phyloP scores from a whole-genome alignment of 1,139 yeast species.

The Magnusiomyces magnusii region DNA sequence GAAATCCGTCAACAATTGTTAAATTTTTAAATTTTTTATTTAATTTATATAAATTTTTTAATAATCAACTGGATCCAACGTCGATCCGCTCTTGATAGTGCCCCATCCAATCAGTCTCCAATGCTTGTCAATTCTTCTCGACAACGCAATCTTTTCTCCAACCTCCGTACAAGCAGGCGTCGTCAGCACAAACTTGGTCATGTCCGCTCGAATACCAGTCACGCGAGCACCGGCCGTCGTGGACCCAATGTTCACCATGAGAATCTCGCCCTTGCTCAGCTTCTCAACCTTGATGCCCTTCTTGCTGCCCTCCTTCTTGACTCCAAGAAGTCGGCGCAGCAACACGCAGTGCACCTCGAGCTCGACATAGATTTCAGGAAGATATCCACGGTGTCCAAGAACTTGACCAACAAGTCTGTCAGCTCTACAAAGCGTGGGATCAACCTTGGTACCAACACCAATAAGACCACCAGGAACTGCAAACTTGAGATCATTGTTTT shows the following conservation, averaged over 20 bases:
- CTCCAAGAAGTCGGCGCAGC: constrained; percentile 95
- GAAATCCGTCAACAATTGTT: constrained; percentile 6
- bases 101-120: constrained; percentile 99
- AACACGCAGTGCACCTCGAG: constrained; percentile 96
- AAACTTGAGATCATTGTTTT: constrained; percentile 93
- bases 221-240: constrained; percentile 99
- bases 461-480: constrained; percentile 99
- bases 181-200: constrained; percentile 96
- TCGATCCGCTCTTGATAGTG: constrained; percentile 84
- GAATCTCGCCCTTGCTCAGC: constrained; percentile 87
- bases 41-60: no score
- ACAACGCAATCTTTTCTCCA: constrained; percentile 95
- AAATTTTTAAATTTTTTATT: neutral
- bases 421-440: constrained; percentile 98
- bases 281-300: constrained; percentile 96
- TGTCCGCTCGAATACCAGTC: constrained; percentile 96
- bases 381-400: constrained; percentile 92
- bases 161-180: constrained; percentile 99
- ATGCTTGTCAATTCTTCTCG: constrained; percentile 99
- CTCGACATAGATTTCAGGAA: constrained; percentile 95
- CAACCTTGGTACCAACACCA: constrained; percentile 99
- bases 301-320: constrained; percentile 88
- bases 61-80: constrained; percentile 24
- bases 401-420: constrained; percentile 99
- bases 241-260: constrained; percentile 99